A percentile compares a stretch with the other conserved stretches of the same genome.
These are phyloP conservation scores for Microbotryum scabiosae DNA, from an alignment of 1,284 basidiomycete species.

Conservation along the genomic window DNA sequence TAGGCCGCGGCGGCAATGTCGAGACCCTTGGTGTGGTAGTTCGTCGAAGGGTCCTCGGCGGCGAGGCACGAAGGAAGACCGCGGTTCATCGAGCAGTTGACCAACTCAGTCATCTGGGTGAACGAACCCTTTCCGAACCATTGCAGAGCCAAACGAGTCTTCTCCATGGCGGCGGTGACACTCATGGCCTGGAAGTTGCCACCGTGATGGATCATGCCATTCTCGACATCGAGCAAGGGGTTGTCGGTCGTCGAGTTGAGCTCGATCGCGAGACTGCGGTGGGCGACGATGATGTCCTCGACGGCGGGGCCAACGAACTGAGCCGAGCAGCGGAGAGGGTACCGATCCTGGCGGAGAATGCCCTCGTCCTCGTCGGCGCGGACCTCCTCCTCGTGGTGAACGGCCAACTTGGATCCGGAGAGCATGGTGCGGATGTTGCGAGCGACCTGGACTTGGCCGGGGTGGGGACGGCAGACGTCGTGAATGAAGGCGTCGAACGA, in stretches of 20 bases:
- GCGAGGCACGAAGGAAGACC: constrained; percentile 71
- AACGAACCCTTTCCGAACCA: constrained; percentile 77
- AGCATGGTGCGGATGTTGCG: constrained; percentile 55
- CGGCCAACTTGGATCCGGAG: constrained; percentile 60
- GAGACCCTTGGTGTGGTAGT: constrained; percentile 75
- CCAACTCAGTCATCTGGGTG: constrained; percentile 70
- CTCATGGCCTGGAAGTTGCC: constrained; percentile 69
- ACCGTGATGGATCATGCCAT: constrained; percentile 63
- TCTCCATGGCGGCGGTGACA: constrained; percentile 79
- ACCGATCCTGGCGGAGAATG: constrained; percentile 63
- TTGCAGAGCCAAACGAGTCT: constrained; percentile 67
- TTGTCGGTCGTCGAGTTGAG: constrained; percentile 83
- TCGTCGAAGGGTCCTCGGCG: constrained; percentile 66
- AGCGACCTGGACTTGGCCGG: constrained; percentile 71
- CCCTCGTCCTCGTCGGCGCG: constrained; percentile 61
- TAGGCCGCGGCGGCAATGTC: constrained; percentile 78
- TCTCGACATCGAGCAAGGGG: constrained; percentile 60
- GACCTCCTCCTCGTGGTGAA: constrained; percentile 54
- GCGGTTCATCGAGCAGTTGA: constrained; percentile 72
- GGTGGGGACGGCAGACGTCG: constrained; percentile 68
- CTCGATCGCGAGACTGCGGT: constrained; percentile 59
- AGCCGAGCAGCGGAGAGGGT: constrained; percentile 65
- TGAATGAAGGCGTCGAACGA: constrained; percentile 76
- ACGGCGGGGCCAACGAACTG: constrained; percentile 72
- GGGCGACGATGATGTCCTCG: constrained; percentile 64